Base-by-base conservation (phyloP, 148 eudicot genomes). In the Tetragonia tetragonoides region DNA sequence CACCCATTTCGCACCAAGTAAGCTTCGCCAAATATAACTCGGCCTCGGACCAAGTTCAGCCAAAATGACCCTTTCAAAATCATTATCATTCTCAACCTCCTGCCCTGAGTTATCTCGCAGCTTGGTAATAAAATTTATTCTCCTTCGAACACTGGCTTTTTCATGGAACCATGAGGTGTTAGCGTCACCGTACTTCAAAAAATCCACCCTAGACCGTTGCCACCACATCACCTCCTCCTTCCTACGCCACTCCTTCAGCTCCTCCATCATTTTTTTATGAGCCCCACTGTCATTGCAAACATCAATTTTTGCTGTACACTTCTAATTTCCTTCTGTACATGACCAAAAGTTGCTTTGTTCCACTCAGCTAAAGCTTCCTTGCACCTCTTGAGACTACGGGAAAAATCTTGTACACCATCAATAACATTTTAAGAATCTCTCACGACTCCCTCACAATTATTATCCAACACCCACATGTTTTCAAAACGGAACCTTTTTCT, bases 331-430 rank as follows among this genome's bases (percentile, higher is more conserved):
- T n/a, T n/a, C n/a, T n/a, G n/a, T n/a, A n/a, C n/a, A n/a, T n/a
- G n/a, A 18, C 23, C 18, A 4, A 9, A 1, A 4, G 3, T 5
- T 1, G 20, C 3, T 1, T 16, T 54, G n/a, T 54, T 54, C 59
- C 59, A 54, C 16, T 15, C 11, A 18, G 10, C 2, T 17, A 54
- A 54, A 20, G 18, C 59, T 1, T 15, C 11, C 20, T 4, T 2
- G 16, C 59, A 54, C 2, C 59, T 54, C 20, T 54, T 10, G 11
- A 54, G 14, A 3, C 16, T 54, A 1, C n/a, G 4, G 0, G 16
- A 0, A 18, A 39, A 3, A 0, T 0, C 1, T 0, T 3, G 0
- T 1, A 1, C 21, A 8, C 11, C 4, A 0, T 7, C 39, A 63
- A 10, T 0, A 1, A 6, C 23, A 0, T 15, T 47, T 47, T 47